Base-by-base conservation (phyloP, 139 green algal genomes). In the Asterochloris sp. region DNA sequence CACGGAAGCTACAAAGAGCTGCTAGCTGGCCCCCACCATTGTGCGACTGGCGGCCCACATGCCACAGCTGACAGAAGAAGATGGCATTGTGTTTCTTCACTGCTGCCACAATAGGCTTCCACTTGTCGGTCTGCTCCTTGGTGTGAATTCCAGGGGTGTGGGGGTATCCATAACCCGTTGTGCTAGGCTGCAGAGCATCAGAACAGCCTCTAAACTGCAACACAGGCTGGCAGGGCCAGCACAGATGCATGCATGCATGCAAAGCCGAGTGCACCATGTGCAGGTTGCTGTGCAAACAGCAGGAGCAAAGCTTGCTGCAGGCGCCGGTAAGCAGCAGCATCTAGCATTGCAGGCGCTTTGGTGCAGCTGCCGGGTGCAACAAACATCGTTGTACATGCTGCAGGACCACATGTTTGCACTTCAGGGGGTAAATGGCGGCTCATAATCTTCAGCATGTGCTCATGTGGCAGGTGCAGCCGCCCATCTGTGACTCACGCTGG, bases 1-100 rank as follows among this genome's bases (percentile, higher is more conserved):
- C 17, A 79, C 6, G 28, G 14, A 19, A 63, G 61, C 29, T 23
- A 4, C 74, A 63, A 29, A 63, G 74, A 63, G 27, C 26, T 63
- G 21, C 2, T 27, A 64, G 26, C 17, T 29, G 19, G 2, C 26
- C 14, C 74, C 28, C 21, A 63, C 74, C 62, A 62, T 60, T 64
- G 64, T 91, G 87, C 21, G 81, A 89, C 11, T 62, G 60, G 8
- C 88, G 74, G 60, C 91, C 92, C 47, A 82, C 83, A 78, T 96
- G 91, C 90, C 93, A 97, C 24, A 97, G 78, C 89, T 98, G 94
- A 79, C 76, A 89, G 88, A 93, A 95, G 84, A 98, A 95, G 15
- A 88, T 13, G 10, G 83, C 89, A 0, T 91, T 92, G 83, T 92
- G 94, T 68, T 90, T 91, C 12, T 93, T 76, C 17, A 97, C 91